Base-by-base conservation (phyloP, 768 basidiomycete genomes). In the Pleurotus cornucopiae region DNA sequence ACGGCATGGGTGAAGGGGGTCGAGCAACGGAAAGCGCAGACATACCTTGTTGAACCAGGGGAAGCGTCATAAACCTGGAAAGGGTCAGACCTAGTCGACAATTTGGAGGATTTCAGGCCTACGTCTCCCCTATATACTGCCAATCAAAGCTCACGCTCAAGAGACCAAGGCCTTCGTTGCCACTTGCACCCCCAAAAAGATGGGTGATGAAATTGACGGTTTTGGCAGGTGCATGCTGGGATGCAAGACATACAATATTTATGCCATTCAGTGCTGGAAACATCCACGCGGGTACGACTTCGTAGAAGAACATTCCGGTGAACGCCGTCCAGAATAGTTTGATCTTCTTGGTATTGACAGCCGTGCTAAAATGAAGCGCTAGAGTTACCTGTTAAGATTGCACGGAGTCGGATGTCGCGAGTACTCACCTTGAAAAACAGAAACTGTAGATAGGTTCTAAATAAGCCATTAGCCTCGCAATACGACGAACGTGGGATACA, bases 111-210 rank as follows among this genome's bases (percentile, higher is more conserved):
- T 58, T 21, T 13, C 13, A 38, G 11, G 44, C 68, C 14, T 62
- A 76, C 71, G 34, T 41, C 13, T 81, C 80, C 1, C 78, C 78
- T 58, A 85, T 82, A 60, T 84, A 83, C 59, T 84, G 81, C 84
- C 84, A 88, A 60, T 88, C 86, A 44, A 88, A 77, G 16, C 81
- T 81, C 44, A 88, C 56, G 37, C 78, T 80, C 40, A 83, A 56
- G 23, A 88, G 62, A 0, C 86, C 85, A 39, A 88, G 71, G 0
- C 85, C 86, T 65, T 88, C 86, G 61, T 88, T 88, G 26, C 78
- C 84, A 37, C 80, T 73, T 2, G 79, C 71, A 2, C 87, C 87
- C 23, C 87, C 87, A 57, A 88, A 88, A 0, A 88, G 61, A 54
- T 83, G 80, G 4, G 83, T 85, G 62, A 85, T 76, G 14, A 80